Evolutionary conservation across 2,329 filamentous ascomycete species (phyloP).

Genomic region (Calonectria naviculata): DNA sequence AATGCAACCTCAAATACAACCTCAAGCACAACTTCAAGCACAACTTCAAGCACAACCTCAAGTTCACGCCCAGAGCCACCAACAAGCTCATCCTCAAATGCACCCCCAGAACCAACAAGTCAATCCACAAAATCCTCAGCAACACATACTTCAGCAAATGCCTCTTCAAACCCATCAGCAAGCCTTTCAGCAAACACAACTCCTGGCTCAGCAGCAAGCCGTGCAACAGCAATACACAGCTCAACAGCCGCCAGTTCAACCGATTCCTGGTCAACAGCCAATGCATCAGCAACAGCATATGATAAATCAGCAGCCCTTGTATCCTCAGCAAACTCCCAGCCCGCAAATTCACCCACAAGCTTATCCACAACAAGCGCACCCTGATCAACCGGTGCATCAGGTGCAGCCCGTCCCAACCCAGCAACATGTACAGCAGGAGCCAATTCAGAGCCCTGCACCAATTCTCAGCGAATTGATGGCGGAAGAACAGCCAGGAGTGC

Average conservation of each 20-base stretch:
- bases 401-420: not conserved
- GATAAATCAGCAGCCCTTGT: not conserved
- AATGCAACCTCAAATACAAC: not conserved
- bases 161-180: not conserved
- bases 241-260: not conserved
- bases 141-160: not conserved
- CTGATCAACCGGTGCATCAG: not conserved
- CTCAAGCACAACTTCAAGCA: not conserved
- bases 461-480: not conserved
- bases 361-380: not conserved
- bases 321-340: not conserved
- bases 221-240: not conserved
- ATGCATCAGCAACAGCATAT: not conserved
- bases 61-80: not conserved
- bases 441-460: not conserved
- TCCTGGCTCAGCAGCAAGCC: not conserved
- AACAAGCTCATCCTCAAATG: not conserved
- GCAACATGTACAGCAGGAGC: not conserved
- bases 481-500: not conserved
- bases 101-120: not conserved
- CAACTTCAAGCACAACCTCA: not conserved
- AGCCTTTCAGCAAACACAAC: not conserved
- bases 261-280: not conserved
- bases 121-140: not conserved
- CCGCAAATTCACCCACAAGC: not conserved